Evolutionary conservation across 1,139 yeast genomes (phyloP).

Genomic region (Torulaspora globosa): DNA sequence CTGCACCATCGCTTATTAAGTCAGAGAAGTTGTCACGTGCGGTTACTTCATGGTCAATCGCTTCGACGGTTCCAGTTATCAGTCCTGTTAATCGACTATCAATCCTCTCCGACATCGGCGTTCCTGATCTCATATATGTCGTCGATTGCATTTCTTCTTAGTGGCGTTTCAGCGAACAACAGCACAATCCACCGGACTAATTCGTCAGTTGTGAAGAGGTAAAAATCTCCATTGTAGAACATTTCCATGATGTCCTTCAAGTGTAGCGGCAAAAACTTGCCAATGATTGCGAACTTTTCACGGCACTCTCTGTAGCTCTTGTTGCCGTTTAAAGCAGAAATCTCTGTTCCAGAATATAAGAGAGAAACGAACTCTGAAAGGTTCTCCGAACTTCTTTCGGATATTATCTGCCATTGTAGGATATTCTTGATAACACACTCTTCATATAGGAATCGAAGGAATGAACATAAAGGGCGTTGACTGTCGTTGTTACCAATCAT

Average conservation of each 20-base stretch:
- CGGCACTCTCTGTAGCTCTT: constrained; percentile 26
- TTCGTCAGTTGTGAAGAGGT: constrained; percentile 65
- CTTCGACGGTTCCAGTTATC: not conserved
- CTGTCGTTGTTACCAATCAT: constrained; percentile 17
- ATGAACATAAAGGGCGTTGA: constrained; percentile 11
- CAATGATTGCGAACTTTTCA: constrained; percentile 29
- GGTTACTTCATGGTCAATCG: not conserved
- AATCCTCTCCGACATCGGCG: constrained; percentile 21
- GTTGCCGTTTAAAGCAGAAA: constrained; percentile 12
- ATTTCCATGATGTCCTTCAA: constrained; percentile 65
- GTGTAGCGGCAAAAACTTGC: constrained; percentile 47
- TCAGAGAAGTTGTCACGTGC: not conserved
- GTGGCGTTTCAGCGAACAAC: constrained; percentile 68
- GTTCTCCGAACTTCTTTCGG: constrained; percentile 34
- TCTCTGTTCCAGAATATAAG: constrained; percentile 23
- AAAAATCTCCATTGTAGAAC: constrained; percentile 71
- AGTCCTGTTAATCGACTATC: not conserved
- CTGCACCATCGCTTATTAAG: not conserved
- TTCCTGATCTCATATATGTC: constrained; percentile 53
- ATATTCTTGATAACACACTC: constrained; percentile 25
- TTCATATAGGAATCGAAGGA: constrained; percentile 25
- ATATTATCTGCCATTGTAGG: constrained; percentile 34
- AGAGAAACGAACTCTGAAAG: constrained; percentile 28
- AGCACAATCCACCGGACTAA: constrained; percentile 54
- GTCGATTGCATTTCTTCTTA: constrained; percentile 55